phyloP scores from a whole-genome alignment of 129 eudicot genomes.

The Flaveria brownii region DNA sequence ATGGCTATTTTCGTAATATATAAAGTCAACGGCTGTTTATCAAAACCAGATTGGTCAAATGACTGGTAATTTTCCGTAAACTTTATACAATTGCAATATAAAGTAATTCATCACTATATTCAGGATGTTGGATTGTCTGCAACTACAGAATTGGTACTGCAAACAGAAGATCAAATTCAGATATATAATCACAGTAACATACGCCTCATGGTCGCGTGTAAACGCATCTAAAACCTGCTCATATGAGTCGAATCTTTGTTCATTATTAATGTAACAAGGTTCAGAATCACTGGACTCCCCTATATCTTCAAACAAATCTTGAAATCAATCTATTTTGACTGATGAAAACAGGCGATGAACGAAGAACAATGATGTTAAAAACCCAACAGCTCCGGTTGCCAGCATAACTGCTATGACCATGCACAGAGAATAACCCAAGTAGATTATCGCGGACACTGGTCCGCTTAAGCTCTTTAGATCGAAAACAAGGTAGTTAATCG shows the following conservation, averaged over 20 bases:
- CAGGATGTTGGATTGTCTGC: too few relatives aligned
- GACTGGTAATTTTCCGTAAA: too few relatives aligned
- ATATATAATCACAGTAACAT: too few relatives aligned
- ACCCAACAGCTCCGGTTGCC: slow-evolving; percentile 41
- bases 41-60: too few relatives aligned
- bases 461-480: slow-evolving; percentile 44
- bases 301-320: background rate
- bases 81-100: too few relatives aligned
- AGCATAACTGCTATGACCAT: slow-evolving; percentile 41
- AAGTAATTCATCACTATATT: too few relatives aligned
- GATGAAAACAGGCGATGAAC: slow-evolving; percentile 45
- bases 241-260: background rate
- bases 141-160: too few relatives aligned
- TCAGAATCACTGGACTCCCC: background rate
- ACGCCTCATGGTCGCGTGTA: background rate
- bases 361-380: slow-evolving; percentile 41
- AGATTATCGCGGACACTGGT: slow-evolving; percentile 33
- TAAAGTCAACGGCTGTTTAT: too few relatives aligned
- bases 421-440: slow-evolving; percentile 29
- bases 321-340: slow-evolving; percentile 39
- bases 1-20: too few relatives aligned
- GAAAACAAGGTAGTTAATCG: slow-evolving; percentile 38
- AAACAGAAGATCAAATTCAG: too few relatives aligned
- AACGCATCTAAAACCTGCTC: slow-evolving; percentile 5
- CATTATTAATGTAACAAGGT: slow-evolving; percentile 17